phyloP scores from a whole-genome alignment of 2,329 filamentous ascomycete species.

The Trichothecium roseum region DNA sequence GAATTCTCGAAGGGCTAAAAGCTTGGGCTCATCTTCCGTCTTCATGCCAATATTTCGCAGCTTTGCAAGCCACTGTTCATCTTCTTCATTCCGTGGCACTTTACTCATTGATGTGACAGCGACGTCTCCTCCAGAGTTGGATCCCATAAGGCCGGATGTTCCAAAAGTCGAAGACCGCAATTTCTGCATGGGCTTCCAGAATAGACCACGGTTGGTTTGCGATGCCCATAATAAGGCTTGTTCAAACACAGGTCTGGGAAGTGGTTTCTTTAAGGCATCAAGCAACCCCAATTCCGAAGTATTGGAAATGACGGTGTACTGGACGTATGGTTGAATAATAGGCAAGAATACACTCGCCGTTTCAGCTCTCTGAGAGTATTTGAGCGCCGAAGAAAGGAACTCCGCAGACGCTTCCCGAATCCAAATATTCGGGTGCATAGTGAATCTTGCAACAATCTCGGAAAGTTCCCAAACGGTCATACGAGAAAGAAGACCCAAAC shows the following conservation, averaged over 20 bases:
- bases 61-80: slow-evolving; percentile 84
- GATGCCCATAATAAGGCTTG: slow-evolving; percentile 77
- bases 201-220: slow-evolving; percentile 69
- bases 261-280: slow-evolving; percentile 71
- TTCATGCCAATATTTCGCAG: slow-evolving; percentile 75
- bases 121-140: slow-evolving; percentile 45
- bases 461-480: slow-evolving; percentile 80
- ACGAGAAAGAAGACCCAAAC: slow-evolving; percentile 77
- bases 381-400: slow-evolving; percentile 69
- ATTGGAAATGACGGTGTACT: slow-evolving; percentile 55
- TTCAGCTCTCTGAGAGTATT: slow-evolving; percentile 69
- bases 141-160: slow-evolving; percentile 40
- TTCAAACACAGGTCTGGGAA: slow-evolving; percentile 73
- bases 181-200: slow-evolving; percentile 73
- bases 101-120: slow-evolving; percentile 49
- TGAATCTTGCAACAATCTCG: slow-evolving; percentile 72
- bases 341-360: slow-evolving; percentile 75
- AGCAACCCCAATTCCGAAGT: slow-evolving; percentile 64
- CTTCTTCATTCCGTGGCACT: slow-evolving; percentile 73
- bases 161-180: slow-evolving; percentile 56
- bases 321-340: slow-evolving; percentile 72
- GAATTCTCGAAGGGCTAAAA: slow-evolving; percentile 78
- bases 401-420: slow-evolving; percentile 82
- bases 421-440: slow-evolving; percentile 92
- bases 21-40: slow-evolving; percentile 78